Conservation (phyloP, 495 filamentous ascomycete genomes). For the Bombardia bombarda region DNA sequence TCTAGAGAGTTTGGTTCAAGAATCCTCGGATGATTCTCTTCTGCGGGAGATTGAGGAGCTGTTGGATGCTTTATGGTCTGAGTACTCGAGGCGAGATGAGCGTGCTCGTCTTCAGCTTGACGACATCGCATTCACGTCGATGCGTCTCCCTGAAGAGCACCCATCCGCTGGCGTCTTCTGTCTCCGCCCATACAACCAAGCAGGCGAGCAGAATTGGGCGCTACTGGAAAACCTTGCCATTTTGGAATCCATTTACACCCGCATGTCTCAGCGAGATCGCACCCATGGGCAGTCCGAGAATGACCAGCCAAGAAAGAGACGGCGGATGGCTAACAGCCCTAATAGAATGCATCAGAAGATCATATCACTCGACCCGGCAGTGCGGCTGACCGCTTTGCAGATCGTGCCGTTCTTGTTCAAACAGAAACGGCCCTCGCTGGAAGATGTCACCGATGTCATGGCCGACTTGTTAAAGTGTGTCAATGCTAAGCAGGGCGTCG, state of each 20-base stretch:
- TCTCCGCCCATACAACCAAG: conserved; percentile 36
- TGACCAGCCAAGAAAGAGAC: conserved; percentile 54
- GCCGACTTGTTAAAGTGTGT: conserved; percentile 25
- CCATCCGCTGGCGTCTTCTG: conserved; percentile 33
- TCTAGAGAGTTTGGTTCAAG: conserved; percentile 35
- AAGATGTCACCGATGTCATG: conserved; percentile 32
- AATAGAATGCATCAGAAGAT: conserved; percentile 57
- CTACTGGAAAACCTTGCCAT: conserved; percentile 42
- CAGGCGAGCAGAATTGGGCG: conserved; percentile 48
- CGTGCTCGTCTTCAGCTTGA: conserved; percentile 69
- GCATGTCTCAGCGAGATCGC: conserved; percentile 16
- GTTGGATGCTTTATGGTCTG: conserved; percentile 54
- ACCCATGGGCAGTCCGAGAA: conserved; percentile 15
- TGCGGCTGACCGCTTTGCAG: conserved; percentile 64
- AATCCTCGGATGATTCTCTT: conserved; percentile 20
- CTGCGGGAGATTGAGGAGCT: conserved; percentile 42
- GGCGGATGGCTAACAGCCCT: conserved; percentile 46
- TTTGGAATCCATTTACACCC: conserved; percentile 36
- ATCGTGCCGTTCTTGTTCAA: conserved; percentile 64
- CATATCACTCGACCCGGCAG: conserved; percentile 43
- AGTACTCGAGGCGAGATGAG: conserved; percentile 64
- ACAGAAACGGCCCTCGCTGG: conserved; percentile 23
- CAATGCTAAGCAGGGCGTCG: conserved; percentile 27
- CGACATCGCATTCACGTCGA: conserved; percentile 53
- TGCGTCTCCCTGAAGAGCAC: conserved; percentile 23